These are phyloP conservation scores for Penicillium cataractarum DNA, from an alignment of 495 filamentous ascomycete genomes.

Conservation along the genomic window DNA sequence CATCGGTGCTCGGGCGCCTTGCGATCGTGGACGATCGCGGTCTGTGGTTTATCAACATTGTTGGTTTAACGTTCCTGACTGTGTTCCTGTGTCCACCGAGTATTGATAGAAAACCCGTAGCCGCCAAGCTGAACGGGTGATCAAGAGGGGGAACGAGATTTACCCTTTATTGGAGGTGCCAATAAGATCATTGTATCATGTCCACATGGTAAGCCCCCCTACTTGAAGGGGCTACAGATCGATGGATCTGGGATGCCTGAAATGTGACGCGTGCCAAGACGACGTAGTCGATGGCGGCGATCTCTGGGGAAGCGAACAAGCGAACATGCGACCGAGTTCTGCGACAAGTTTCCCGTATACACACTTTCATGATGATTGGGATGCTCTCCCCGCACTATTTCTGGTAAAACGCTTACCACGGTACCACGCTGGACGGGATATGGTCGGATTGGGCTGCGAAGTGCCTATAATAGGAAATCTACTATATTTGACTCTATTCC, in stretches of 20 bases:
- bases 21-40: neutral
- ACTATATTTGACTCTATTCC: neutral
- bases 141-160: neutral
- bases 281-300: neutral
- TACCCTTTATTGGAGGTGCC: neutral
- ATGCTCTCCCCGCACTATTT: neutral
- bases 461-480: neutral
- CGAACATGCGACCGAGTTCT: neutral
- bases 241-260: neutral
- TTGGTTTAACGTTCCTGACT: neutral
- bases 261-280: neutral
- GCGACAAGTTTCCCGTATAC: neutral
- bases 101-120: neutral
- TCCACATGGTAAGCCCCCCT: conserved; percentile 7
- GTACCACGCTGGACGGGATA: neutral
- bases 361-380: neutral
- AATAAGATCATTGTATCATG: conserved; percentile 5
- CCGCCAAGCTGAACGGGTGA: neutral
- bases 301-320: neutral
- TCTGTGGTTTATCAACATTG: neutral
- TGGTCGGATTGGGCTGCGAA: neutral
- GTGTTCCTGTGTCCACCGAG: neutral
- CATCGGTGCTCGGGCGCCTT: neutral
- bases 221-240: neutral
- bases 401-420: neutral